Evolutionary conservation across 2,329 filamentous ascomycete species (phyloP).

Genomic region (Canariomyces notabilis): DNA sequence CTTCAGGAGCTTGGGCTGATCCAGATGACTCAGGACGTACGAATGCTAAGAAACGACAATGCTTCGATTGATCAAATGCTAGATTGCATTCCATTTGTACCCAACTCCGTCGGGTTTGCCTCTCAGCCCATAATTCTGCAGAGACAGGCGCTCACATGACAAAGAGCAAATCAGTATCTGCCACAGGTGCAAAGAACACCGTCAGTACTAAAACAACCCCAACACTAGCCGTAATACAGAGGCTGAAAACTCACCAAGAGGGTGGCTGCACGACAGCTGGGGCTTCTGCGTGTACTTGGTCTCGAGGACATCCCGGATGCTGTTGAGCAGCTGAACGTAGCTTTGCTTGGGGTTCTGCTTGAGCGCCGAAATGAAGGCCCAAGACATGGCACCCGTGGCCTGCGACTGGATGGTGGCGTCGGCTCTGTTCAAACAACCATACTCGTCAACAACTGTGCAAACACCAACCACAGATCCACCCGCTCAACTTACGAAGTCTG

Average conservation of each 20-base stretch:
- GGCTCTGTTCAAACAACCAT: conserved; percentile 49
- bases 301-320: conserved; percentile 81
- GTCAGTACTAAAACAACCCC: not conserved
- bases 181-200: not conserved
- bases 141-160: conserved; percentile 19
- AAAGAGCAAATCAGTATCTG: conserved; percentile 24
- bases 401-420: conserved; percentile 84
- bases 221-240: not conserved
- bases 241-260: conserved; percentile 73
- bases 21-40: too few species aligned
- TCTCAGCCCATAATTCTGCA: too few species aligned
- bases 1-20: too few species aligned
- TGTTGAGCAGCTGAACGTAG: conserved; percentile 93
- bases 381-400: conserved; percentile 97
- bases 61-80: too few species aligned
- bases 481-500: conserved; percentile 71
- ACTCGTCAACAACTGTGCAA: conserved; percentile 9
- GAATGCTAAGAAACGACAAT: too few species aligned
- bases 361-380: conserved; percentile 87
- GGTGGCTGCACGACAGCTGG: conserved; percentile 93
- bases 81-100: too few species aligned
- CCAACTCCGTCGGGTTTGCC: too few species aligned
- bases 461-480: conserved; percentile 1
- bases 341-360: conserved; percentile 93
- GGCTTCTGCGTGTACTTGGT: conserved; percentile 91